A percentile compares a stretch with the other conserved stretches of the same genome.
Conservation (phyloP, 768 basidiomycete genomes). For the Brasilioporus rufonigricans region DNA sequence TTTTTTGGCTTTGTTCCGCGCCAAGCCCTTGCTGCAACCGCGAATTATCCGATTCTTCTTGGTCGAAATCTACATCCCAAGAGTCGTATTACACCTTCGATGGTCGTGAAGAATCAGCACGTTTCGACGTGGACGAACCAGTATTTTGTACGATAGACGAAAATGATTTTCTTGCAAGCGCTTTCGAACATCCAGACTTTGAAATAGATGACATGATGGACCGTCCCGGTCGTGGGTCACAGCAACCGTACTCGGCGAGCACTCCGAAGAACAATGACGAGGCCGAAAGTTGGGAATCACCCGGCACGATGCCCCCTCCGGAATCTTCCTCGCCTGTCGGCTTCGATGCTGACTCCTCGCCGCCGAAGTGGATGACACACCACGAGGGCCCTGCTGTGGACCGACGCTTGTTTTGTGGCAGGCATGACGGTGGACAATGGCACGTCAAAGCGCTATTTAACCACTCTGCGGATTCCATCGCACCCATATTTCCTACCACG, state of each 20-base stretch:
- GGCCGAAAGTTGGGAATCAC: slow-evolving; percentile 2
- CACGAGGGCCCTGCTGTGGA: neutral
- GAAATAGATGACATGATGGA: neutral
- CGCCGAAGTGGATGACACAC: neutral
- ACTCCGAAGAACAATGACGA: slow-evolving; percentile 7
- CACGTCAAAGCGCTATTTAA: slow-evolving; percentile 1
- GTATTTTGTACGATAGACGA: neutral
- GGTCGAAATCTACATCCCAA: slow-evolving; percentile 3
- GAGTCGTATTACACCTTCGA: neutral
- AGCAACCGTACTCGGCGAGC: neutral
- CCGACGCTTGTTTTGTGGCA: neutral
- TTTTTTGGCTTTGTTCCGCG: slow-evolving; percentile 1
- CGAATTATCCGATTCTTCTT: slow-evolving; percentile 1
- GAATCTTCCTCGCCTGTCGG: slow-evolving; percentile 21
- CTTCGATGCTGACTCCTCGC: neutral
- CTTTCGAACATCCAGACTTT: neutral
- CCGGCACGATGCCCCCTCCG: slow-evolving; percentile 13
- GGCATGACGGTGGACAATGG: neutral
- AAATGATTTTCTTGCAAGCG: neutral
- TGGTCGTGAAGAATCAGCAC: neutral
- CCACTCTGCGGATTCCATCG: neutral
- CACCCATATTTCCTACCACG: neutral
- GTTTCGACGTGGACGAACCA: neutral
- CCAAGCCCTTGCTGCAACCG: slow-evolving; percentile 1
- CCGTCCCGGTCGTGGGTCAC: neutral